Base-by-base conservation (phyloP, 2,329 filamentous ascomycete species). In the Diaporthe sp. region DNA sequence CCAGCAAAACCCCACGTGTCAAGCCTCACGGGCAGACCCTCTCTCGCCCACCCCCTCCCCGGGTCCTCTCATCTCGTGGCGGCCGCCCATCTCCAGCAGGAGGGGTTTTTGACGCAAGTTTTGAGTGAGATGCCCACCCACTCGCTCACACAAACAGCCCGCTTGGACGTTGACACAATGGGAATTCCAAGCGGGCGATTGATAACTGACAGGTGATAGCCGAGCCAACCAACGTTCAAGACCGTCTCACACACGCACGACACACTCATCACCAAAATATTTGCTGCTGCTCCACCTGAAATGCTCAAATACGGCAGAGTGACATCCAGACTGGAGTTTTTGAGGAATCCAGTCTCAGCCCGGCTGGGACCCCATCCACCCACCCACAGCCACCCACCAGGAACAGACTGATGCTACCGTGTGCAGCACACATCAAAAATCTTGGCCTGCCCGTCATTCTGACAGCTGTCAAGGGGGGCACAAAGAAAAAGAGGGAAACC, bases 1-100 rank as follows among this genome's bases (percentile, higher is more conserved):
- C 31, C 62, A 51, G 44, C 28, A n/a, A 57, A 31, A 34, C 61
- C 61, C 61, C 61, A 65, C 61, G 42, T 65, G 61, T 65, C 61
- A 65, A 65, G 61, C 61, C 61, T 28, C 25, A 65, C 25, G 42
- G n/a, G n/a, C 25, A 42, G 42, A 46, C 42, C 61, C 61, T 65
- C 39, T 62, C 37, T 28, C 13, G 17, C 55, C 55, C 19, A 22
- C 4, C n/a, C 37, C 37, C n/a, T 15, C 22, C 39, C 60, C 17
- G 12, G 39, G 60, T 44, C 60, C 60, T 62, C 39, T 65, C 39
- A 46, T 65, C 39, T 65, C 60, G 42, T 46, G 31, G 25, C 7
- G 17, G 15, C 42, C 12, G 31, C 42, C 44, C 39, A 4, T 31
- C 55, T 17, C 31, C 70, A 71, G 53, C 25, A 7, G 13, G 53